Evolutionary conservation across 371 early-diverging fungal species (phyloP).

Genomic region (Lichtheimia ramosa): DNA sequence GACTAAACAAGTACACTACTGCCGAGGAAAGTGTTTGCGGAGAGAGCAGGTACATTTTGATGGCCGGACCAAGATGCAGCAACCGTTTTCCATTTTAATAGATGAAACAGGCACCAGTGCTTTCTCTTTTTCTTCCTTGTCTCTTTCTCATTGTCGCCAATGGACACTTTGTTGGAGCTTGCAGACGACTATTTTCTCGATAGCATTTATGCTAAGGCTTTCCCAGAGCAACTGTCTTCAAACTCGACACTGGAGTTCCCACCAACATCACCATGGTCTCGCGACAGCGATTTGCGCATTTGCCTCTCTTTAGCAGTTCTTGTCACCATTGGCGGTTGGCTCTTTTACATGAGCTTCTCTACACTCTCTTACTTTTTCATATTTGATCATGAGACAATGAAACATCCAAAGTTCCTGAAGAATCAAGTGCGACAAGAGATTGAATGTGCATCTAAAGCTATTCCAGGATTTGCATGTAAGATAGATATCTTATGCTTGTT

Average conservation of each 20-base stretch:
- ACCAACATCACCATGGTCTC: slow-evolving; percentile 35
- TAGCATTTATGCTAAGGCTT: slow-evolving; percentile 47
- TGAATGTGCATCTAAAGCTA: slow-evolving; percentile 70
- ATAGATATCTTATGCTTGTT: not conserved
- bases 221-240: slow-evolving; percentile 29
- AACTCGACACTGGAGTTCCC: slow-evolving; percentile 5
- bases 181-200: slow-evolving; percentile 65
- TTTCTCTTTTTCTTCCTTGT: not conserved
- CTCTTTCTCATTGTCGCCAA: slow-evolving; percentile 18
- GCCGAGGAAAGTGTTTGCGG: too few species aligned
- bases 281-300: slow-evolving; percentile 72
- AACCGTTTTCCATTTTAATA: not conserved
- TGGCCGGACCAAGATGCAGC: slow-evolving; percentile 1
- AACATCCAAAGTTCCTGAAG: slow-evolving; percentile 91
- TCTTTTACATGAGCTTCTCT: slow-evolving; percentile 81
- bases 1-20: too few species aligned
- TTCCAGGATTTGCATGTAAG: slow-evolving; percentile 75
- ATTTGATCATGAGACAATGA: slow-evolving; percentile 84
- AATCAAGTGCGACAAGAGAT: slow-evolving; percentile 90
- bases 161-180: slow-evolving; percentile 74
- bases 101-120: not conserved
- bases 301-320: slow-evolving; percentile 67
- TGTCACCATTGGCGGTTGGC: slow-evolving; percentile 68
- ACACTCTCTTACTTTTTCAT: slow-evolving; percentile 74
- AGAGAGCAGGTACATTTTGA: not conserved